Percentiles rank a stretch among this genome's conserved stretches.
Evolutionary conservation across 495 filamentous ascomycete species (phyloP).

Genomic region (Tetracladium setigerum): DNA sequence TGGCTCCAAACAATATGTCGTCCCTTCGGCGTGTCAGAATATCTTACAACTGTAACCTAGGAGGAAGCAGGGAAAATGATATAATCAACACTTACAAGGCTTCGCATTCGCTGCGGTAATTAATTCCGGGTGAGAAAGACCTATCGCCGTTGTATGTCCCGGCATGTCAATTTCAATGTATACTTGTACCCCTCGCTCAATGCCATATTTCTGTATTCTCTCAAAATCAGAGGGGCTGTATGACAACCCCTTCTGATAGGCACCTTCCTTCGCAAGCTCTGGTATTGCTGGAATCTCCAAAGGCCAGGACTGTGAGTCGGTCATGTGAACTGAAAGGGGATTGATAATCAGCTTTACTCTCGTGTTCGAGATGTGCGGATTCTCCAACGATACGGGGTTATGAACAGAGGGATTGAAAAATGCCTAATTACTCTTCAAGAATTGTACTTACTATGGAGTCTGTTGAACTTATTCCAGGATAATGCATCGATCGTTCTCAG

Average conservation of each 20-base stretch:
- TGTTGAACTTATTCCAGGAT: conserved; percentile 70
- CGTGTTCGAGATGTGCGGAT: too few species aligned
- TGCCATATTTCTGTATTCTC: conserved; percentile 59
- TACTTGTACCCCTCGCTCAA: conserved; percentile 60
- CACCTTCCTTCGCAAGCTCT: conserved; percentile 58
- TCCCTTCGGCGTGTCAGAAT: too few species aligned
- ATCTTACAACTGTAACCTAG: too few species aligned
- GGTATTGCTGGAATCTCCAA: conserved; percentile 68
- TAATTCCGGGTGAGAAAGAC: conserved; percentile 59
- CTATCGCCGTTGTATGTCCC: conserved; percentile 64
- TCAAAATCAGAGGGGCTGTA: conserved; percentile 58
- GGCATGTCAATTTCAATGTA: conserved; percentile 77
- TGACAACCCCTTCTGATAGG: conserved; percentile 49
- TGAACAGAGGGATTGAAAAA: too few species aligned
- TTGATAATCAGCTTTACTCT: too few species aligned
- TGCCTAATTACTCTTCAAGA: too few species aligned
- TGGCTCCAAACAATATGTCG: conserved; percentile 60
- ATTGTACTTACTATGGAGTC: neutral
- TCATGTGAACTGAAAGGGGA: conserved; percentile 66
- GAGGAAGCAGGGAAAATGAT: too few species aligned
- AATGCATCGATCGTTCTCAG: conserved; percentile 64
- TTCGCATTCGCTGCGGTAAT: conserved; percentile 62
- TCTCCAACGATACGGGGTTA: too few species aligned
- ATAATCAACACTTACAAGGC: conserved; percentile 42
- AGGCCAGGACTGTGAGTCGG: conserved; percentile 80